Evolutionary conservation across 345 rosid genomes (phyloP).

Genomic region (Citrus trifoliata): DNA sequence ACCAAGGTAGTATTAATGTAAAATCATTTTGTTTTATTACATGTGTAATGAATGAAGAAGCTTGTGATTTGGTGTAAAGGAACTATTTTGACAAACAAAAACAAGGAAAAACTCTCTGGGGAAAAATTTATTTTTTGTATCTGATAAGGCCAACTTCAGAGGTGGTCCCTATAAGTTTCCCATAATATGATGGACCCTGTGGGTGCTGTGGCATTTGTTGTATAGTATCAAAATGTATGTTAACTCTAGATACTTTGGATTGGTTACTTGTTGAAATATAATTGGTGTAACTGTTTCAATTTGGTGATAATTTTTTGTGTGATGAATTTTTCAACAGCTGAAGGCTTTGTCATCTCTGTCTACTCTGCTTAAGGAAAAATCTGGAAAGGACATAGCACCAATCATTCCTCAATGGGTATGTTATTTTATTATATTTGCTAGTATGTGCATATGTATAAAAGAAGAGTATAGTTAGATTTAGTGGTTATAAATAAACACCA

Average conservation of each 20-base stretch:
- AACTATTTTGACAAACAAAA: neutral
- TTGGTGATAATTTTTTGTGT: neutral
- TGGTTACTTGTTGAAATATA: neutral
- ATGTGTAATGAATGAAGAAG: neutral
- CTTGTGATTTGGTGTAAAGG: neutral
- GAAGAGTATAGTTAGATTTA: too few relatives aligned
- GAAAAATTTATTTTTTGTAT: neutral
- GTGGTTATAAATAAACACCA: too few relatives aligned
- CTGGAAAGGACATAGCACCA: constrained; percentile 60
- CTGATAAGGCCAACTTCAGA: neutral
- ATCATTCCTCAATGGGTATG: constrained; percentile 94
- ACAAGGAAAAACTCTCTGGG: neutral
- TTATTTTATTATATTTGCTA: constrained; percentile 9
- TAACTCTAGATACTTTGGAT: neutral
- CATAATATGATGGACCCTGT: neutral
- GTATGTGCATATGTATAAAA: neutral
- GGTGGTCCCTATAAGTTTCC: neutral
- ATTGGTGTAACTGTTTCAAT: neutral
- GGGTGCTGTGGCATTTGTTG: neutral
- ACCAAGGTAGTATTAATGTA: constrained; percentile 59
- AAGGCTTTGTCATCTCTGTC: constrained; percentile 79
- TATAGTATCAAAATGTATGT: neutral
- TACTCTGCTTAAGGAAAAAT: constrained; percentile 59
- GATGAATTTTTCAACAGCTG: constrained; percentile 50
- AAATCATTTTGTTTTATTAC: neutral